These are phyloP conservation scores for Lachnellula willkommii DNA, from an alignment of 2,329 filamentous ascomycete species.

Conservation along the genomic window DNA sequence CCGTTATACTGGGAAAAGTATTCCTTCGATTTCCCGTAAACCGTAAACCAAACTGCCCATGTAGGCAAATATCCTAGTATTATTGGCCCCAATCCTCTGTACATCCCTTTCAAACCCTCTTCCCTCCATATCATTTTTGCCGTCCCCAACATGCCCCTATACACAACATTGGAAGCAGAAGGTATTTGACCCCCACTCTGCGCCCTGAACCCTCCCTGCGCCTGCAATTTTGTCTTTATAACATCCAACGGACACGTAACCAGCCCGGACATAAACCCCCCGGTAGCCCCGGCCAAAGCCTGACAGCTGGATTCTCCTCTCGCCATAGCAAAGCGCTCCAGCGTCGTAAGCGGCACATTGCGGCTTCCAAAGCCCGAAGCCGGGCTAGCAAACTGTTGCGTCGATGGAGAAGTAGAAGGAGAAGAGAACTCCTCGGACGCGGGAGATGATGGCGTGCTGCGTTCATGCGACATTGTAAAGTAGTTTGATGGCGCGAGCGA, in stretches of 20 bases:
- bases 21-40: constrained; percentile 85
- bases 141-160: constrained; percentile 83
- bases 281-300: constrained; percentile 78
- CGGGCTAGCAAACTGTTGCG: constrained; percentile 16
- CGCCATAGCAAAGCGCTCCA: constrained; percentile 51
- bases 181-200: background rate
- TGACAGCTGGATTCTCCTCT: constrained; percentile 66
- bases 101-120: constrained; percentile 85
- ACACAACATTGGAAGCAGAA: constrained; percentile 48
- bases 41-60: constrained; percentile 96
- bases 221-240: constrained; percentile 97
- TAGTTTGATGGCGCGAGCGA: constrained; percentile 32
- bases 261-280: constrained; percentile 87
- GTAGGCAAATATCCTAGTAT: constrained; percentile 93
- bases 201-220: constrained; percentile 75
- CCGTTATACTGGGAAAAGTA: constrained; percentile 63
- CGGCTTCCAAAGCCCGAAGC: constrained; percentile 10
- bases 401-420: constrained; percentile 12
- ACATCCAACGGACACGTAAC: constrained; percentile 97
- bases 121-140: constrained; percentile 79
- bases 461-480: constrained; percentile 41
- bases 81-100: constrained; percentile 89
- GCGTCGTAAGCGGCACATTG: constrained; percentile 33
- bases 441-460: constrained; percentile 34
- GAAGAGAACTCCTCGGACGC: constrained; percentile 26